Evolutionary conservation across 2,329 filamentous ascomycete genomes (phyloP).

Genomic region (Lasiodiplodia sp.): DNA sequence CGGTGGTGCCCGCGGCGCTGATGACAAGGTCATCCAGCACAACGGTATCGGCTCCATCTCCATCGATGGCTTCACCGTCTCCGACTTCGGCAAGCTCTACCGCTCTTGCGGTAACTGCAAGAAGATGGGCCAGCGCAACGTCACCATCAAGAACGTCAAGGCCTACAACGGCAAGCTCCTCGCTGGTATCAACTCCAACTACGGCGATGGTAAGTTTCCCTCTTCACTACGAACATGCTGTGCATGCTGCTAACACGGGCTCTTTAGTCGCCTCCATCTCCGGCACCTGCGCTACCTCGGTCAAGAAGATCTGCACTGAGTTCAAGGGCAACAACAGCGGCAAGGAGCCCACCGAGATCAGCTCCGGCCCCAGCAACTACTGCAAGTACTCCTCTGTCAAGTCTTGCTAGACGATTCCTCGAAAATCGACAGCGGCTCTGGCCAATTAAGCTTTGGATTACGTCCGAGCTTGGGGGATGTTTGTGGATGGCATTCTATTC

Average conservation of each 20-base stretch:
- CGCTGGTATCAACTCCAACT: slow-evolving; percentile 46
- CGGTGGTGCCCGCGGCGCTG: slow-evolving; percentile 38
- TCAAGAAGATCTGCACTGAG: slow-evolving; percentile 45
- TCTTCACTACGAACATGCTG: neutral
- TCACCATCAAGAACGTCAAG: slow-evolving; percentile 22
- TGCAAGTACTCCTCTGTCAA: slow-evolving; percentile 18
- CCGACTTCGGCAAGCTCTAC: slow-evolving; percentile 41
- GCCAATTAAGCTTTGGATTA: neutral
- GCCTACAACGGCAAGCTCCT: slow-evolving; percentile 32
- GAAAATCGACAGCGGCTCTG: neutral
- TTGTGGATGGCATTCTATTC: slow-evolving; percentile 20
- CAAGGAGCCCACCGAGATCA: slow-evolving; percentile 39
- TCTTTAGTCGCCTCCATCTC: slow-evolving; percentile 7
- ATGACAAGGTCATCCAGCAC: slow-evolving; percentile 46
- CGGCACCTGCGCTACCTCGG: slow-evolving; percentile 37
- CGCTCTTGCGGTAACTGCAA: slow-evolving; percentile 42
- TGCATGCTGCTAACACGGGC: neutral
- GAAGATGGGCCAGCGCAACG: slow-evolving; percentile 41
- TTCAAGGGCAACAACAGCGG: slow-evolving; percentile 59
- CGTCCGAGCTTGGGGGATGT: neutral
- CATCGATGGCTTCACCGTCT: slow-evolving; percentile 41
- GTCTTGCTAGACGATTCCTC: neutral
- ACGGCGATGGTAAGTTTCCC: slow-evolving; percentile 50
- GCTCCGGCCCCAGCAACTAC: slow-evolving; percentile 14
- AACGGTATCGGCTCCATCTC: slow-evolving; percentile 42